A percentile compares a stretch with the other conserved stretches of the same genome.
These are phyloP conservation scores for Hondaea fermentalgiana DNA, from an alignment of 108 stramenopile species.

Conservation along the genomic window DNA sequence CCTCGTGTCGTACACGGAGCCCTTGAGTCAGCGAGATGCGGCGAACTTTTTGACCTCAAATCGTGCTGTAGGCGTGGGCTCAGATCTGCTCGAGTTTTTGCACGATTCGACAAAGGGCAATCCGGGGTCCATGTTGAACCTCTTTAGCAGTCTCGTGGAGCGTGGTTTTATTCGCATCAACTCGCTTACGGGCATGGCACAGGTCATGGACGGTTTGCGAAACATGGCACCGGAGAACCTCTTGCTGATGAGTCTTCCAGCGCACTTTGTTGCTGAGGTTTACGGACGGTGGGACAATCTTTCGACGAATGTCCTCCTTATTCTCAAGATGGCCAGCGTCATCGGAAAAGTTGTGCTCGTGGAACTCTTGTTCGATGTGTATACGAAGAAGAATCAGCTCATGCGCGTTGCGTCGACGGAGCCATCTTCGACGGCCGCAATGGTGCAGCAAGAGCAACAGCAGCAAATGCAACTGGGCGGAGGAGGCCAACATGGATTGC, in stretches of 20 bases:
- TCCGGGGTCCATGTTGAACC: neutral
- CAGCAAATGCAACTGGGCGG: no score
- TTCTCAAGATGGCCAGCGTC: neutral
- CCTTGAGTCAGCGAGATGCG: neutral
- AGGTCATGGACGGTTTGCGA: neutral
- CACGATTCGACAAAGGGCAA: neutral
- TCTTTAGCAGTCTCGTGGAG: constrained; percentile 2
- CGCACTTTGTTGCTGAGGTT: neutral
- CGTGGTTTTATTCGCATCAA: neutral
- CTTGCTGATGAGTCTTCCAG: neutral
- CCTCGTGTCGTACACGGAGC: neutral
- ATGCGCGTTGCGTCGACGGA: neutral
- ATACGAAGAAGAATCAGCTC: neutral
- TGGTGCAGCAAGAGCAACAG: no score
- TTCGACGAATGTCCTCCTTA: neutral
- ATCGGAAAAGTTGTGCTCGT: neutral
- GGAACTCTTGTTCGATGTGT: neutral
- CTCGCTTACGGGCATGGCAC: neutral
- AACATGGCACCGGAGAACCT: neutral
- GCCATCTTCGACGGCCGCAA: neutral
- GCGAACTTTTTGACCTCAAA: neutral
- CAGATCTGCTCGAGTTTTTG: neutral
- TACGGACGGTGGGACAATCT: neutral
- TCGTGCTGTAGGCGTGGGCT: neutral
- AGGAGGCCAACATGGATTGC: no score